phyloP scores from a whole-genome alignment of 2,329 filamentous ascomycete genomes.

The Trichoderma asperellum region DNA sequence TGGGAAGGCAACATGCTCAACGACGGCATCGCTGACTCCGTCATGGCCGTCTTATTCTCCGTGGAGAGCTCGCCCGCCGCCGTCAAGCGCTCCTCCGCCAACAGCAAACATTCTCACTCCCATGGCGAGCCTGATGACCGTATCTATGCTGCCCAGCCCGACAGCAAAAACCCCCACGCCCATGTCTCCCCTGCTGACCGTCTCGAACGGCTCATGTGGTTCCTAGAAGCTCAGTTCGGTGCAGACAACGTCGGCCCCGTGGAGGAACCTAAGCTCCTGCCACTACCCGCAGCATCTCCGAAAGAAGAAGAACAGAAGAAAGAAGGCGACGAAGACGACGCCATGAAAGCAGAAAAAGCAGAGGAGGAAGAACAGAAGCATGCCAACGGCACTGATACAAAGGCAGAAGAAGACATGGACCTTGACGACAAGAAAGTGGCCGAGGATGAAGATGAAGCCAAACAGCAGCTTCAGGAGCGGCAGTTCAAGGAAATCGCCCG shows the following conservation, averaged over 20 bases:
- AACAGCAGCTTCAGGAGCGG: slow-evolving; percentile 53
- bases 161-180: slow-evolving; percentile 69
- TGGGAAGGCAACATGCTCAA: slow-evolving; percentile 99
- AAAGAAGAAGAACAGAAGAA: slow-evolving; percentile 32
- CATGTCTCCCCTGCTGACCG: slow-evolving; percentile 73
- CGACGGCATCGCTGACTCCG: slow-evolving; percentile 95
- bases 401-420: slow-evolving; percentile 1
- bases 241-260: slow-evolving; percentile 80
- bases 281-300: slow-evolving; percentile 36
- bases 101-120: slow-evolving; percentile 40
- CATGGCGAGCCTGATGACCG: slow-evolving; percentile 30
- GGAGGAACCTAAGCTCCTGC: slow-evolving; percentile 61
- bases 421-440: not conserved
- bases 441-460: not conserved
- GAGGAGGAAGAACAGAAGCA: not conserved
- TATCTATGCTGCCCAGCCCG: slow-evolving; percentile 49
- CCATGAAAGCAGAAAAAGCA: not conserved
- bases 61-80: slow-evolving; percentile 94
- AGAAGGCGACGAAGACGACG: not conserved
- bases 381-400: not conserved
- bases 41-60: slow-evolving; percentile 88
- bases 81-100: slow-evolving; percentile 67
- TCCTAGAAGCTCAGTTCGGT: slow-evolving; percentile 96
- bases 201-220: slow-evolving; percentile 85
- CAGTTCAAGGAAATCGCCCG: slow-evolving; percentile 74